These are phyloP conservation scores for Quercus phellos DNA, from an alignment of 331 rosid species.

Conservation along the genomic window DNA sequence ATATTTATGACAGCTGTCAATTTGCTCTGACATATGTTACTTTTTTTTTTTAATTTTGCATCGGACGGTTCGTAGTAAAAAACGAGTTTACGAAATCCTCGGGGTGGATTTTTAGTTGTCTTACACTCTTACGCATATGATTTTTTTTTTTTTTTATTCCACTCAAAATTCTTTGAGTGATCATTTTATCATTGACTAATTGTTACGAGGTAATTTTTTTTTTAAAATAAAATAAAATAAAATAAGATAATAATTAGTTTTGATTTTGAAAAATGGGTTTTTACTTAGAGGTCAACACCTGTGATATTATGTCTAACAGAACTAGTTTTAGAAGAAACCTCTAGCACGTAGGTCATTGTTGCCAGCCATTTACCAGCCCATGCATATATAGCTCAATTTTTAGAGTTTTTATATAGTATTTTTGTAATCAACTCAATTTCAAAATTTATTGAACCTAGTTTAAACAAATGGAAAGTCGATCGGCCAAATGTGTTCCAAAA, in stretches of 20 bases:
- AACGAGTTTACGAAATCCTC: constrained; percentile 17
- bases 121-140: constrained; percentile 6
- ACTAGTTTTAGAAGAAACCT: not conserved
- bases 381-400: not conserved
- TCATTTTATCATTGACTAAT: constrained; percentile 55
- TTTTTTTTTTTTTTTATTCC: constrained; percentile 38
- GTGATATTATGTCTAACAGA: constrained; percentile 5
- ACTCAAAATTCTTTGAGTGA: constrained; percentile 37
- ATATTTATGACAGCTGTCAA: constrained; percentile 13
- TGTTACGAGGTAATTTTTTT: not conserved
- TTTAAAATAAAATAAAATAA: not conserved
- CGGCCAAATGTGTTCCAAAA: no score
- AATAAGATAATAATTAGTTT: not conserved
- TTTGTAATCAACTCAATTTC: no score
- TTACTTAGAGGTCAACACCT: constrained; percentile 34
- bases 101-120: constrained; percentile 20
- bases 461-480: no score
- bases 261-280: not conserved
- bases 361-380: not conserved
- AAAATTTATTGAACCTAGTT: no score
- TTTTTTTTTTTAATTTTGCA: not conserved
- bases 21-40: constrained; percentile 7
- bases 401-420: no score
- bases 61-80: not conserved
- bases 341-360: not conserved